Evolutionary conservation across 768 basidiomycete genomes (phyloP), one percentile per base, ranked within the genome.

Genomic region (Cyclocybe cylindracea): DNA sequence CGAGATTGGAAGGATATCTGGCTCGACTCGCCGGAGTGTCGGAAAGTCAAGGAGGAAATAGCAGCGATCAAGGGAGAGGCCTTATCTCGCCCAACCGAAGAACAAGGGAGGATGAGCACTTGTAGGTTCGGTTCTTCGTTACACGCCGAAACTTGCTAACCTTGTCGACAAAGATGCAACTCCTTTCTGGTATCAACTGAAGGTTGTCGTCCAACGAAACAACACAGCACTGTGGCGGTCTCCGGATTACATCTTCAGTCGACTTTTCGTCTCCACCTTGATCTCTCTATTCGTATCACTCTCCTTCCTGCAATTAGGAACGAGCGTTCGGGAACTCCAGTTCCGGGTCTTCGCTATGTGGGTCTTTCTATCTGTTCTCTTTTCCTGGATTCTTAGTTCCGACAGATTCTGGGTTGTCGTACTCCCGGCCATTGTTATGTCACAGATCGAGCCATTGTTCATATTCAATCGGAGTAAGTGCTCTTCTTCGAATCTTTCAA

Each of bases 1-100:
- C 82, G 84, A 32, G 93, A 96, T 61, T 96, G 94, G 94, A 84
- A 85, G 49, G 84, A 91, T 55, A 74, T 92, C 44, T 96, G 94
- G 94, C 68, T 81, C 13, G 82, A 87, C 35, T 91, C 87, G 4
- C 74, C 82, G 0, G 87, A 94, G 68, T 78, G 61, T 48, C 51
- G 66, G 40, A 59, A 56, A 19, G 74, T 76, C 31, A 70, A 66
- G 18, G 60, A 58, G 24, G 77, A 84, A 51, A 83, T 85, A 31
- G 58, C 64, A 7, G 58, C 56, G 3, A 78, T 85, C 61, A 83
- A 82, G 59, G 54, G 58, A 10, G 72, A 73, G 16, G 80, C 77
- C 1, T 68, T 83, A 24, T 67, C 78, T 7, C 63, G 65, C 36
- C 76, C 78, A 1, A 68, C 70, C 7, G 55, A 72, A 8, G 70